A percentile compares a stretch with the other conserved stretches of the same genome.
Evolutionary conservation across 2,329 filamentous ascomycete genomes (phyloP).

Genomic region (Scytalidium sp.): DNA sequence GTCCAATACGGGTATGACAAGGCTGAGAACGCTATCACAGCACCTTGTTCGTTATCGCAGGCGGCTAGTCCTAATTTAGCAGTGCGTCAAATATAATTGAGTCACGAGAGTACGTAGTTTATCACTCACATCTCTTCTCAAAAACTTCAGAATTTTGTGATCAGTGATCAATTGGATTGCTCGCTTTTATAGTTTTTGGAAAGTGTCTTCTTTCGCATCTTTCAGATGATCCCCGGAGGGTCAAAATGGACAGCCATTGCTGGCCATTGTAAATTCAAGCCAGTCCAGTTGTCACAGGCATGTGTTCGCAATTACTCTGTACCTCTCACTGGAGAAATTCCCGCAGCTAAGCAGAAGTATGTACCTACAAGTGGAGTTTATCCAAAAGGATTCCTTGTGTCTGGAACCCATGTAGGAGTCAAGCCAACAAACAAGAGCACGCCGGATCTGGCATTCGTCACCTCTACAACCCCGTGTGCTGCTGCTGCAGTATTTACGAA

Average conservation of each 20-base stretch:
- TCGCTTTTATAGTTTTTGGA: not conserved
- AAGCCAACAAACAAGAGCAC: constrained; percentile 90
- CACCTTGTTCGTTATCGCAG: not conserved
- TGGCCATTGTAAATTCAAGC: constrained; percentile 18
- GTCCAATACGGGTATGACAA: not conserved
- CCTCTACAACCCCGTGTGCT: constrained; percentile 80
- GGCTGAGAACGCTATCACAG: not conserved
- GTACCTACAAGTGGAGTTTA: constrained; percentile 83
- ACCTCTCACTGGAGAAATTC: constrained; percentile 57
- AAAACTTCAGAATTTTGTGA: too few relatives aligned
- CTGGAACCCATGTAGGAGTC: constrained; percentile 86
- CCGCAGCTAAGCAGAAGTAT: constrained; percentile 84
- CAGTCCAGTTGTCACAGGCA: constrained; percentile 14
- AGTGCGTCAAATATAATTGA: not conserved
- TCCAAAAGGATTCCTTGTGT: constrained; percentile 83
- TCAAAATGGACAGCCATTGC: constrained; percentile 16
- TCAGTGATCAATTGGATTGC: too few relatives aligned
- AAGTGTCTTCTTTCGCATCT: not conserved
- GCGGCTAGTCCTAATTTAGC: not conserved
- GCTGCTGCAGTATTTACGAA: constrained; percentile 94
- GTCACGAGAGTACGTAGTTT: not conserved
- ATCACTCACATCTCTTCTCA: too few relatives aligned
- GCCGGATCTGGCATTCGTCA: constrained; percentile 85
- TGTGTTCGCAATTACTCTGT: constrained; percentile 53
- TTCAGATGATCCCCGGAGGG: constrained; percentile 25